Percentiles rank a stretch among this genome's conserved stretches.
Evolutionary conservation across 2,329 filamentous ascomycete genomes (phyloP).

Genomic region (Colletotrichum tropicicola): DNA sequence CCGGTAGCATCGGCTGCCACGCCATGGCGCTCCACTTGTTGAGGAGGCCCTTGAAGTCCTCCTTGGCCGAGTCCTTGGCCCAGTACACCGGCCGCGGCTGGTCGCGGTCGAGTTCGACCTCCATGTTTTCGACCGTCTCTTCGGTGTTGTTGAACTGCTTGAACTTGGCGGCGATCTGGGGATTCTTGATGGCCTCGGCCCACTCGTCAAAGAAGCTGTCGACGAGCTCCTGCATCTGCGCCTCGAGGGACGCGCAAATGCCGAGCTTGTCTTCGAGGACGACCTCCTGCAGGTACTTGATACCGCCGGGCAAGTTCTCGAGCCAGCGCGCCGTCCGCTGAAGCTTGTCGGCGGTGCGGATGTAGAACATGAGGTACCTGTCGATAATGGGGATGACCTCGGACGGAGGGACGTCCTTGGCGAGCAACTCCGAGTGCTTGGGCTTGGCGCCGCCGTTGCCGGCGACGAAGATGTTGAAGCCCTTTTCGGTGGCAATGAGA

Average conservation of each 20-base stretch:
- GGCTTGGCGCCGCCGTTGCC: conserved; percentile 92
- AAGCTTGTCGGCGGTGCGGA: conserved; percentile 89
- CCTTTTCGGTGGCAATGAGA: conserved; percentile 90
- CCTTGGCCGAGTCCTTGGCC: conserved; percentile 72
- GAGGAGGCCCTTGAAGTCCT: conserved; percentile 76
- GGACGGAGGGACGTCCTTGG: conserved; percentile 84
- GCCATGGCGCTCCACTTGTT: conserved; percentile 70
- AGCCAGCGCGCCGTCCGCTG: conserved; percentile 91
- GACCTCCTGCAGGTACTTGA: conserved; percentile 84
- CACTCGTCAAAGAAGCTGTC: conserved; percentile 91
- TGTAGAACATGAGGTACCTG: conserved; percentile 92
- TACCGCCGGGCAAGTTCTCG: conserved; percentile 83
- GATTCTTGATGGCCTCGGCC: conserved; percentile 81
- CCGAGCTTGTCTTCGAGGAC: conserved; percentile 87
- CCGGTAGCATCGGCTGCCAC: conserved; percentile 84
- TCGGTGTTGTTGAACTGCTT: conserved; percentile 84
- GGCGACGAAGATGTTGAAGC: conserved; percentile 91
- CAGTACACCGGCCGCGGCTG: conserved; percentile 82
- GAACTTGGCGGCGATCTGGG: conserved; percentile 75
- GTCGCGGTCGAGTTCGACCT: conserved; percentile 75
- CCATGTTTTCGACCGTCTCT: conserved; percentile 75
- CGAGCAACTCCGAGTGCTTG: conserved; percentile 81
- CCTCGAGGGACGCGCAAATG: conserved; percentile 84
- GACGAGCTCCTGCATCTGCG: conserved; percentile 88
- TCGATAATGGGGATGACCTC: conserved; percentile 87